Percentiles rank a stretch among this genome's conserved stretches.
phyloP scores from a whole-genome alignment of 75 land plant species.

The Sequoiadendron giganteum region DNA sequence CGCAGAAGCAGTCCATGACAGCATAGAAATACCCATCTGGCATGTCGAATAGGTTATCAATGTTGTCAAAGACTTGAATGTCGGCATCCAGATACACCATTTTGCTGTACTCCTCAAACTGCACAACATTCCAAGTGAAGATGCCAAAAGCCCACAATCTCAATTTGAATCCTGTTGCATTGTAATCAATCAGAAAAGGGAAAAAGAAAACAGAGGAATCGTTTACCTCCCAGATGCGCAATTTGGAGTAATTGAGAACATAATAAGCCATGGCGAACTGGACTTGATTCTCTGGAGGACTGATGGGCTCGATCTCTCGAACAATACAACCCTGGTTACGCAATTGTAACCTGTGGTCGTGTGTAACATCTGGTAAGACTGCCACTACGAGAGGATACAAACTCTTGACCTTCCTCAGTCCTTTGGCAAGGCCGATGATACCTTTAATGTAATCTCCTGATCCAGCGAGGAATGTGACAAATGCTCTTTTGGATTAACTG shows the following conservation, averaged over 20 bases:
- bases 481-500: constrained; percentile 25
- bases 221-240: constrained; percentile 58
- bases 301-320: constrained; percentile 39
- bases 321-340: constrained; percentile 44
- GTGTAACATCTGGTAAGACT: constrained; percentile 45
- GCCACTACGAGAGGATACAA: constrained; percentile 44
- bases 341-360: constrained; percentile 35
- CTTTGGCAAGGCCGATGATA: constrained; percentile 16
- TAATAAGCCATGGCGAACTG: constrained; percentile 28
- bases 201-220: neutral
- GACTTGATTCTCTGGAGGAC: constrained; percentile 31
- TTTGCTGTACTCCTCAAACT: constrained; percentile 58
- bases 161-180: neutral
- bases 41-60: constrained; percentile 47
- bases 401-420: constrained; percentile 33
- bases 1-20: constrained; percentile 62
- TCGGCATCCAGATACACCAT: constrained; percentile 57
- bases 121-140: neutral
- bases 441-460: constrained; percentile 43
- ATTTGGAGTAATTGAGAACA: constrained; percentile 68
- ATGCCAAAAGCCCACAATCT: neutral
- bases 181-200: neutral
- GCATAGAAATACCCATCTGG: constrained; percentile 44
- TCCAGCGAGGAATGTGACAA: constrained; percentile 72
- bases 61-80: constrained; percentile 55